Base-by-base conservation (phyloP, 805 yeast genomes). In the Spathaspora gorwiae region DNA sequence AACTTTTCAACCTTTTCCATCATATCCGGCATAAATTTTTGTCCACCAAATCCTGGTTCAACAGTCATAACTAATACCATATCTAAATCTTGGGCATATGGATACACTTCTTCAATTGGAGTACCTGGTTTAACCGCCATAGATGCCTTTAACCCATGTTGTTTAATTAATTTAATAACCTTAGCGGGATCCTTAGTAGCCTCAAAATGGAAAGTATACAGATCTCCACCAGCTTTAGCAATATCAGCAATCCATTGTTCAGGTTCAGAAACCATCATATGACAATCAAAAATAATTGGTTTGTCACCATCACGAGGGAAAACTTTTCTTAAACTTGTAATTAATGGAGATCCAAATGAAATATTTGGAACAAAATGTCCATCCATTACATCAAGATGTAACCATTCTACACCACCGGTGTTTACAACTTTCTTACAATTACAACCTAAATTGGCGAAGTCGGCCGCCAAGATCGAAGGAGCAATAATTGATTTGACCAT, bases 41-140 rank as follows among this genome's bases (percentile, higher is more conserved):
- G 99, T 39, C 99, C 99, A 19, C 99, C 99, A 63, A 94, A 92
- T 0, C 99, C 99, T 11, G 99, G 99, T 70, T 94, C 99, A 32
- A 94, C 98, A 2, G 99, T 94, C 98, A 92, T 94, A 37, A 94
- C 84, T 47, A 94, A 75, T n/a, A 88, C 90, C 97, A 92, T 88
- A 64, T 94, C 98, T 54, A 92, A 73, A 46, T 79, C 71, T 40
- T 83, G 84, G 26, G 84, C 92, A 48, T 87, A 68, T 27, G 87
- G 90, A 56, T 73, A 82, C 37, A 90, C 75, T 2, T 80, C 95
- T 47, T 85, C 94, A 19, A 87, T 94, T 0, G 90, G 80, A 1
- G 99, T 94, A 36, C 84, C 87, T 46, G 99, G 99, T 66, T 92
- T 92, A 55, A 94, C 75, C 7, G 98, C 96, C 68, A 95, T 84